Evolutionary conservation across 257 asterid genomes (phyloP).

Genomic region (Thymus quinquecostatus): DNA sequence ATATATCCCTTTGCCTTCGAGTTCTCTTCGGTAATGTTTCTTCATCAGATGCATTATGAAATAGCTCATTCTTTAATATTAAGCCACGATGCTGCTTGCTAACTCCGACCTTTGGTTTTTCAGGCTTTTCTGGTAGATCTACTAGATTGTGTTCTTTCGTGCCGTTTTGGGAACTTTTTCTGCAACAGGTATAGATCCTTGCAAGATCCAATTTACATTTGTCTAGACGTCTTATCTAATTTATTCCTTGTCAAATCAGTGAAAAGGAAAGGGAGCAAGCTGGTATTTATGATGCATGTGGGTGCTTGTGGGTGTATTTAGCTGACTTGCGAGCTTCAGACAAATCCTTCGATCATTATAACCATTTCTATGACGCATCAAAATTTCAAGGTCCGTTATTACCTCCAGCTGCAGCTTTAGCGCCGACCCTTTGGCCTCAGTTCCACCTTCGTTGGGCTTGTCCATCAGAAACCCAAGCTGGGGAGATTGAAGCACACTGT

Average conservation of each 20-base stretch:
- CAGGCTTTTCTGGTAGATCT: slow-evolving; percentile 94
- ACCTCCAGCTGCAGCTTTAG: slow-evolving; percentile 99
- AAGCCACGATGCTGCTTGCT: slow-evolving; percentile 23
- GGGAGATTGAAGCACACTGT: slow-evolving; percentile 84
- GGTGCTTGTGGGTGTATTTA: slow-evolving; percentile 88
- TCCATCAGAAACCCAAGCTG: slow-evolving; percentile 89
- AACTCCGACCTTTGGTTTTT: slow-evolving; percentile 30
- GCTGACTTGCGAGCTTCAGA: slow-evolving; percentile 75
- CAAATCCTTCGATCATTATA: slow-evolving; percentile 75
- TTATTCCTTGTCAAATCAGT: slow-evolving; percentile 42
- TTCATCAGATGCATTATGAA: slow-evolving; percentile 31
- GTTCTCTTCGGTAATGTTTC: slow-evolving; percentile 82
- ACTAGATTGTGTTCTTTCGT: slow-evolving; percentile 78
- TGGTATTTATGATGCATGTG: slow-evolving; percentile 75
- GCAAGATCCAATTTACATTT: neutral
- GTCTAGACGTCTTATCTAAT: slow-evolving; percentile 6
- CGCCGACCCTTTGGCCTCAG: slow-evolving; percentile 98
- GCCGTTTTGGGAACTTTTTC: slow-evolving; percentile 94
- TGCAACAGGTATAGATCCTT: slow-evolving; percentile 78
- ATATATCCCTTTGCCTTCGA: slow-evolving; percentile 95
- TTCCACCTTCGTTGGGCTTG: slow-evolving; percentile 99
- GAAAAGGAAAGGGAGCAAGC: slow-evolving; percentile 97
- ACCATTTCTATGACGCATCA: slow-evolving; percentile 80
- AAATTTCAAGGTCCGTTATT: slow-evolving; percentile 66
- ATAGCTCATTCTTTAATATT: slow-evolving; percentile 24